phyloP scores from a whole-genome alignment of 208 protist genomes.

The Trichomonas gallinae region DNA sequence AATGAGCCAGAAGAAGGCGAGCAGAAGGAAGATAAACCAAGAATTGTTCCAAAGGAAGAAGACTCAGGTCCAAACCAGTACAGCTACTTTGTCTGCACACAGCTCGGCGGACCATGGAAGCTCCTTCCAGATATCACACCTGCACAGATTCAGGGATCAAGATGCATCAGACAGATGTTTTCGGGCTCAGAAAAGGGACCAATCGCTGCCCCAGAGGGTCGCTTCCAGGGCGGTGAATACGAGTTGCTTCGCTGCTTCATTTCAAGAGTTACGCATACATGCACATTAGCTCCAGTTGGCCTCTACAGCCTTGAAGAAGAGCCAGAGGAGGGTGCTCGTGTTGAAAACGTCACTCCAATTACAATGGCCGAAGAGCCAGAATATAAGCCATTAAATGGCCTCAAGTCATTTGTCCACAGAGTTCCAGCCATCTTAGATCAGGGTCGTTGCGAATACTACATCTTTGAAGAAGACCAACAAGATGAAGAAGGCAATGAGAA shows the following conservation, averaged over 20 bases:
- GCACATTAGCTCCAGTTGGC: background rate
- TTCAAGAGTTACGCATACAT: background rate
- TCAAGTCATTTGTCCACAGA: background rate
- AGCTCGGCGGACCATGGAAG: background rate
- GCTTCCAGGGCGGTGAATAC: background rate
- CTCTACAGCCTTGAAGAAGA: background rate
- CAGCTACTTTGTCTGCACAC: background rate
- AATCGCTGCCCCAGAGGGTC: background rate
- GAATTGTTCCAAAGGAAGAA: background rate
- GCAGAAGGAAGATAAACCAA: background rate
- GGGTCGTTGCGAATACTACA: background rate
- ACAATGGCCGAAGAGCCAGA: background rate
- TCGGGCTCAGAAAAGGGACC: background rate
- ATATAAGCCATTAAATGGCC: background rate
- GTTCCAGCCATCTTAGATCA: background rate
- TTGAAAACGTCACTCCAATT: background rate
- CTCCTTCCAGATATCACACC: background rate
- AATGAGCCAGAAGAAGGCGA: background rate
- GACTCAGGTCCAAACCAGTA: background rate
- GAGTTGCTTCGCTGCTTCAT: background rate
- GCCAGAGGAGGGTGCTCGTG: background rate
- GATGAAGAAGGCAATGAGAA: background rate
- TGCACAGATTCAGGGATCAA: background rate
- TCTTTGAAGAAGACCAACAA: background rate
- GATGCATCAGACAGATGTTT: conserved; percentile 9